Evolutionary conservation across 495 filamentous ascomycete genomes (phyloP).

Genomic region (Halenospora varia): DNA sequence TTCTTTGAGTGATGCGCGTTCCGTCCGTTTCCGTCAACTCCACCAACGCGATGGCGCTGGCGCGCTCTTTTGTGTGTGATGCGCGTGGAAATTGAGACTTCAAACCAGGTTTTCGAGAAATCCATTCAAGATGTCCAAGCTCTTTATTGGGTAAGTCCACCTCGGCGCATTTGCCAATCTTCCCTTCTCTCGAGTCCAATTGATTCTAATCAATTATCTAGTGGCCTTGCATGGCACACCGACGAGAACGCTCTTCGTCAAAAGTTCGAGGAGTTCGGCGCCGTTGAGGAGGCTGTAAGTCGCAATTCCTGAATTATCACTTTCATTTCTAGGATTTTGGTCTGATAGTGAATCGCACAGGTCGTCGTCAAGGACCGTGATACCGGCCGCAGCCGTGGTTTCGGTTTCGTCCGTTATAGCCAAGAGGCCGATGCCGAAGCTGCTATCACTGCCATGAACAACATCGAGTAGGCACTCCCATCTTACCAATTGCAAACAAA

Average conservation of each 20-base stretch:
- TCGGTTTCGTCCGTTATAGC: constrained; percentile 90
- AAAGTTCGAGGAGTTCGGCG: constrained; percentile 88
- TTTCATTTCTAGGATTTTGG: neutral
- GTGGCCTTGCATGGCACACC: constrained; percentile 97
- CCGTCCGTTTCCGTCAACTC: constrained; percentile 22
- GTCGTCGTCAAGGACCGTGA: constrained; percentile 97
- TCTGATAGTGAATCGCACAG: constrained; percentile 40
- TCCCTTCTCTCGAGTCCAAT: constrained; percentile 1
- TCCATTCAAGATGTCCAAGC: constrained; percentile 67
- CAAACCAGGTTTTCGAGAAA: constrained; percentile 22
- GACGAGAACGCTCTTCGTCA: constrained; percentile 74
- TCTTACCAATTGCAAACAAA: neutral
- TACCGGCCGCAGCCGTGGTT: constrained; percentile 91
- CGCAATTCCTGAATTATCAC: neutral
- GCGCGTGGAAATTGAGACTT: constrained; percentile 33
- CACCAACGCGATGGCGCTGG: constrained; percentile 24
- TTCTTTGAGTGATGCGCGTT: constrained; percentile 26
- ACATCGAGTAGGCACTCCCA: constrained; percentile 69
- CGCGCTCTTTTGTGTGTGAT: constrained; percentile 25
- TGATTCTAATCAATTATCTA: constrained; percentile 37
- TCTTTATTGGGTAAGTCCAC: constrained; percentile 79
- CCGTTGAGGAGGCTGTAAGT: constrained; percentile 90
- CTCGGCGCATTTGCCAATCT: constrained; percentile 14
- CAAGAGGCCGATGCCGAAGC: constrained; percentile 77
- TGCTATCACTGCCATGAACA: constrained; percentile 85